A percentile compares a stretch with the other conserved stretches of the same genome.
phyloP scores from a whole-genome alignment of 192 early-diverging fungal genomes.

The Podila verticillata region DNA sequence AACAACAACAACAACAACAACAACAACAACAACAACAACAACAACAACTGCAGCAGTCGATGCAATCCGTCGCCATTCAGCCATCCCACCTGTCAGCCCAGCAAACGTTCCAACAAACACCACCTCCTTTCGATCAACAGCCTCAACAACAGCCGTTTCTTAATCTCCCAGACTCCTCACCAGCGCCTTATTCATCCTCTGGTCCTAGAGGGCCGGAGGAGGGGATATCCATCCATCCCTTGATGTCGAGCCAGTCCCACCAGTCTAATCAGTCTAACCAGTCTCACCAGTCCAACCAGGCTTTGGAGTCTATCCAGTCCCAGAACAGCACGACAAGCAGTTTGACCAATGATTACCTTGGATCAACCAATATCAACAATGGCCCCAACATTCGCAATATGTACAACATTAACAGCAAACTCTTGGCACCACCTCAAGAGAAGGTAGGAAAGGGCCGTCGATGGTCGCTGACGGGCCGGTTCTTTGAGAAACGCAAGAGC shows the following conservation, averaged over 20 bases:
- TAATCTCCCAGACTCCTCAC: neutral
- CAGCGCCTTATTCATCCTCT: too few relatives aligned
- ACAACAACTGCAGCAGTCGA: neutral
- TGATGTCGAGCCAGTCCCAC: neutral
- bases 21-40: neutral
- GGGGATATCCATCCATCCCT: neutral
- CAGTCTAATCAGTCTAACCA: neutral
- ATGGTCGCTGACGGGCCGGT: neutral
- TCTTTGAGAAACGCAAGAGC: constrained; percentile 2
- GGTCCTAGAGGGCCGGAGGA: neutral
- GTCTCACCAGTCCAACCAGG: too few relatives aligned
- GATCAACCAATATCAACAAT: neutral
- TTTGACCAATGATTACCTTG: neutral
- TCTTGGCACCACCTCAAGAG: neutral
- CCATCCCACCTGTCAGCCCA: neutral
- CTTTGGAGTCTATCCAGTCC: neutral
- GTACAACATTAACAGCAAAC: too few relatives aligned
- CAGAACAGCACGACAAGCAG: neutral
- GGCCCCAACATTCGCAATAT: neutral
- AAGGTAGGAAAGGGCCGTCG: neutral
- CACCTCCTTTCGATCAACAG: neutral
- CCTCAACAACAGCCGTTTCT: neutral
- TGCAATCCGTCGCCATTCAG: neutral
- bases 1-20: neutral
- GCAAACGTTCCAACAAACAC: neutral